Evolutionary conservation across 306 rosid genomes (phyloP).

Genomic region (Cucurbita argyrosperma): DNA sequence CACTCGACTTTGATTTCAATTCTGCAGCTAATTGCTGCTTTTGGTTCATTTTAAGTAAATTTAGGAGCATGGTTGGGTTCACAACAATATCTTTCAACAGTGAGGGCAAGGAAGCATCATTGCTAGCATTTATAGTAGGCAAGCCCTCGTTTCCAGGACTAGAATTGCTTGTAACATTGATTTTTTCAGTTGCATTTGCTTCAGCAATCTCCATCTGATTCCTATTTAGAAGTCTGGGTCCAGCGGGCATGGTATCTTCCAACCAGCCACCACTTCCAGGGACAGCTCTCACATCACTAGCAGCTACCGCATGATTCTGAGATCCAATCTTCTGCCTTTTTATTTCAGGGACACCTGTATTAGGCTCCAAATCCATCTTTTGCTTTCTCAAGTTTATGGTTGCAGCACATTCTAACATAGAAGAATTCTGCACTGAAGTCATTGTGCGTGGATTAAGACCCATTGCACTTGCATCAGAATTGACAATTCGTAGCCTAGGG

Average conservation of each 20-base stretch:
- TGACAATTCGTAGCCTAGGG: slow-evolving; percentile 73
- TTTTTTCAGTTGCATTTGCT: slow-evolving; percentile 26
- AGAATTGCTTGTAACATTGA: slow-evolving; percentile 15
- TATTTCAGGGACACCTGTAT: slow-evolving; percentile 30
- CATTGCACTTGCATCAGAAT: slow-evolving; percentile 35
- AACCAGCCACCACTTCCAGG: slow-evolving; percentile 64
- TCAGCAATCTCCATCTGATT: slow-evolving; percentile 30
- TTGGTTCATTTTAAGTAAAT: slow-evolving; percentile 41
- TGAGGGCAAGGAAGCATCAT: slow-evolving; percentile 36
- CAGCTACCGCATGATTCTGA: slow-evolving; percentile 21
- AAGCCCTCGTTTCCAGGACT: slow-evolving; percentile 32
- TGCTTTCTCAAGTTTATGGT: slow-evolving; percentile 46
- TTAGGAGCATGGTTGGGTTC: slow-evolving; percentile 62
- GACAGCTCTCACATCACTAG: slow-evolving; percentile 21
- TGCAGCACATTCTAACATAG: slow-evolving; percentile 42
- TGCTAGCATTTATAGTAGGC: slow-evolving; percentile 13
- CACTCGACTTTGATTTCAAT: slow-evolving; percentile 33
- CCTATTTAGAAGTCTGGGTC: slow-evolving; percentile 34
- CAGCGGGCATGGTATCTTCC: slow-evolving; percentile 29
- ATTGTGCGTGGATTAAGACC: slow-evolving; percentile 38
- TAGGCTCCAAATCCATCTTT: slow-evolving; percentile 42
- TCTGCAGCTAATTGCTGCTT: slow-evolving; percentile 44
- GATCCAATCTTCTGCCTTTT: slow-evolving; percentile 51
- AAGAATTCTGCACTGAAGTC: slow-evolving; percentile 19
- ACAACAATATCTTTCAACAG: slow-evolving; percentile 51